Evolutionary conservation across 768 basidiomycete genomes (phyloP).

Genomic region (Russula compacta): DNA sequence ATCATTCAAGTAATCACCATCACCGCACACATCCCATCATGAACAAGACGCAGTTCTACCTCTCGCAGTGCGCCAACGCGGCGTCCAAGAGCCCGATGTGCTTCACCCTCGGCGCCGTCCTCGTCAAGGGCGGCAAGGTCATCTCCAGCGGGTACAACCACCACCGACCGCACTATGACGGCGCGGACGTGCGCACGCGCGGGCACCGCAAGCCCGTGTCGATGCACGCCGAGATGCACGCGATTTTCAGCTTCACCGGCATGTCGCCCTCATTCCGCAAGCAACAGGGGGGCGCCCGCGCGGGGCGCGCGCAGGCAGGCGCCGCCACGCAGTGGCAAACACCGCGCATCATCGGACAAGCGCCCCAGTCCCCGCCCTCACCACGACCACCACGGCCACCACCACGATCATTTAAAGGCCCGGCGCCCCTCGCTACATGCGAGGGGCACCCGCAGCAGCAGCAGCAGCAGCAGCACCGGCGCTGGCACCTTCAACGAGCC

Average conservation of each 20-base stretch:
- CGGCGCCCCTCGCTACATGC: constrained; percentile 17
- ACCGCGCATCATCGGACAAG: background rate
- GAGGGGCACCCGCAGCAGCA: constrained; percentile 16
- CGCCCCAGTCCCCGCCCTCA: constrained; percentile 17
- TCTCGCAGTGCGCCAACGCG: constrained; percentile 41
- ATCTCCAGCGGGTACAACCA: constrained; percentile 47
- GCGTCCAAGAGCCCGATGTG: constrained; percentile 45
- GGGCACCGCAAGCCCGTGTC: constrained; percentile 37
- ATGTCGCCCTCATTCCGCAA: constrained; percentile 44
- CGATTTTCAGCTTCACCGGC: constrained; percentile 43
- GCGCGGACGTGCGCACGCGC: constrained; percentile 31
- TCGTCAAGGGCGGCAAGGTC: constrained; percentile 49
- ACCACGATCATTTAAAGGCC: constrained; percentile 11
- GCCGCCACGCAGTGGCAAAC: constrained; percentile 19
- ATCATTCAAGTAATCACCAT: too few relatives aligned
- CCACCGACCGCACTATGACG: constrained; percentile 45
- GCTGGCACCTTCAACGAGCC: background rate
- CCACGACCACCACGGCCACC: constrained; percentile 8
- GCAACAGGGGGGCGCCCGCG: constrained; percentile 32
- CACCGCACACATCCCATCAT: constrained; percentile 21
- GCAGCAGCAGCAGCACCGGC: too few relatives aligned
- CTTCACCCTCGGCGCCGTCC: constrained; percentile 38
- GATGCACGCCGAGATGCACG: constrained; percentile 58
- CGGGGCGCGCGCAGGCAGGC: constrained; percentile 26
- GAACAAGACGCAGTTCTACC: constrained; percentile 43